These are phyloP conservation scores for Stemphylium vesicarium DNA, from an alignment of 2,329 filamentous ascomycete genomes.

Conservation along the genomic window DNA sequence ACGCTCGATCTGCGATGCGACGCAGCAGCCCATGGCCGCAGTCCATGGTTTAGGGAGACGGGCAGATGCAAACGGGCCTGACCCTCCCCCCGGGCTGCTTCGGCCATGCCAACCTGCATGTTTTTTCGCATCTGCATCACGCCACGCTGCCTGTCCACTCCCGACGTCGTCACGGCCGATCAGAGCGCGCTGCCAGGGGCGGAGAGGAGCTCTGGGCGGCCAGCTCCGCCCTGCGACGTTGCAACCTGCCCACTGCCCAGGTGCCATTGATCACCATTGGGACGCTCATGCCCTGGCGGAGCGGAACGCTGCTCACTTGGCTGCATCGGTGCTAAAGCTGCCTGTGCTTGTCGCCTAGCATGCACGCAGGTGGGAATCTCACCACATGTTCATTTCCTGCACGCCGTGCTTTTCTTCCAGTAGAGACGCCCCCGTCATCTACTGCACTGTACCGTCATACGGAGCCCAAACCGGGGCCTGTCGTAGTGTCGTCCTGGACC, in stretches of 20 bases:
- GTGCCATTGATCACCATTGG: neutral
- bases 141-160: neutral
- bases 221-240: conserved; percentile 4
- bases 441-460: neutral
- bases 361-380: neutral
- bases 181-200: conserved; percentile 9
- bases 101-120: neutral
- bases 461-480: neutral
- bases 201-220: conserved; percentile 22
- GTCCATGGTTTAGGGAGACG: neutral
- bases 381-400: neutral
- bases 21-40: conserved; percentile 11
- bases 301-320: conserved; percentile 5
- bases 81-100: neutral
- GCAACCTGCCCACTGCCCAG: no score
- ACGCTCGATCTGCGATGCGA: conserved; percentile 23
- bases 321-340: neutral
- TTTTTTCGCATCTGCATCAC: neutral
- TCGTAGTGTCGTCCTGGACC: neutral
- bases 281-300: neutral
- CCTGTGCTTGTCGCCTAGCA: neutral
- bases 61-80: neutral
- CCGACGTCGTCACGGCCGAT: conserved; percentile 1
- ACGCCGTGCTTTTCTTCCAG: neutral
- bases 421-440: neutral